Base-by-base conservation (phyloP, 495 filamentous ascomycete species). In the Parathielavia hyrcaniae region DNA sequence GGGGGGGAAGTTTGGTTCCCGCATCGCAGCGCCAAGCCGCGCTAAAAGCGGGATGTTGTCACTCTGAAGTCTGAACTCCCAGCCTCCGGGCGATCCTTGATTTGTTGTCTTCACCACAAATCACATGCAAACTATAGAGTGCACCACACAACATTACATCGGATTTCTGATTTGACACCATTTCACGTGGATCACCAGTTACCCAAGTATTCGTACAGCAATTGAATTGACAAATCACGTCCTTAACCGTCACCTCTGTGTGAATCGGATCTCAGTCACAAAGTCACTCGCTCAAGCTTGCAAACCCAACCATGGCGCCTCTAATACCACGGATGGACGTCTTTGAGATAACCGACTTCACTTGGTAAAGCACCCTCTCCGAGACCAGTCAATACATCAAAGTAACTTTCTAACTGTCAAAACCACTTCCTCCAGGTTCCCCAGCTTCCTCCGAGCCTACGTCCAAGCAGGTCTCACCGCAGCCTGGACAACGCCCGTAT, bases 261-360 rank as follows among this genome's bases (percentile, higher is more conserved):
- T 30, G 26, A 30, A 30, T 6, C 26, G 26, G 40, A 19, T n/a
- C 9, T 14, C 16, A 14, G 1, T 17, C 40, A 43, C 26, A 43
- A 19, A 38, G 1, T 7, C 4, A 9, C 20, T 51, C 17, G 11
- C 35, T 14, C 23, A 36, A 51, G 41, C 2, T 36, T 23, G 23
- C 10, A 7, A 53, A 32, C 1, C 50, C 47, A 52, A 68, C 44
- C 47, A 82, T 80, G 79, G 67, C 75, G 22, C 73, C 79, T 19
- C 69, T 72, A 41, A 66, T 79, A 49, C 79, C 77, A 9, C 74
- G 79, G 17, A 73, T 82, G 71, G 75, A 81, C 63, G 74, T 82
- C 57, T 80, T 76, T 55, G 79, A 82, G 71, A 77, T 81, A 53
- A 77, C 76, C 55, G 79, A 82, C 53, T 75, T 77, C 62, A 36